These are phyloP conservation scores for Lentinula lateritia DNA, from an alignment of 768 basidiomycete genomes.

Conservation along the genomic window DNA sequence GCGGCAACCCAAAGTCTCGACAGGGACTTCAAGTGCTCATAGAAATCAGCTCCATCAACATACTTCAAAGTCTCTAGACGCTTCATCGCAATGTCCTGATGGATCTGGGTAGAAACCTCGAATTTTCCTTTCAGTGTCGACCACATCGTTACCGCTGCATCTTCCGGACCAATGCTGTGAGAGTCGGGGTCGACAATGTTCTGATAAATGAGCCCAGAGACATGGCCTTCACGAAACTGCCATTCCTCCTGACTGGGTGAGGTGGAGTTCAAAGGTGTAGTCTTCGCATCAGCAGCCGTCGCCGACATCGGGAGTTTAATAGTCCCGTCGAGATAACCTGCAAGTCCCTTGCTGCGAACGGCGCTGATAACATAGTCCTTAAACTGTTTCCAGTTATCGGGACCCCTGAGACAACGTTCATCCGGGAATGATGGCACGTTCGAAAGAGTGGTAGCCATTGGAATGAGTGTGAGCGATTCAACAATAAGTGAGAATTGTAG, in stretches of 20 bases:
- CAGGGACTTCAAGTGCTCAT: neutral
- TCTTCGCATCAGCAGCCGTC: too few species aligned
- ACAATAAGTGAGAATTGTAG: too few species aligned
- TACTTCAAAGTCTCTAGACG: neutral
- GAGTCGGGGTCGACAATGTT: neutral
- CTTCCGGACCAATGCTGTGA: neutral
- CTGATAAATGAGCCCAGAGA: neutral
- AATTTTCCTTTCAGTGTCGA: neutral
- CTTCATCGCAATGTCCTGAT: neutral
- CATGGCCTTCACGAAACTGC: neutral
- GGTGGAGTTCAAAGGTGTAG: neutral
- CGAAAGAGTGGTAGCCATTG: too few species aligned
- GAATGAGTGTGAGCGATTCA: too few species aligned
- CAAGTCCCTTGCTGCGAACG: too few species aligned
- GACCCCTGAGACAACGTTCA: too few species aligned
- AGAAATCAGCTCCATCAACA: neutral
- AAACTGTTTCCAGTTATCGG: too few species aligned
- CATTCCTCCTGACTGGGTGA: neutral
- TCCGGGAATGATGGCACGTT: too few species aligned
- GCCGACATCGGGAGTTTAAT: too few species aligned
- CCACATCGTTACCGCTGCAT: neutral
- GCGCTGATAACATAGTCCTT: too few species aligned
- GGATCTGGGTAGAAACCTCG: neutral
- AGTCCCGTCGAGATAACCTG: too few species aligned
- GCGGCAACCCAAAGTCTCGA: neutral